Conservation (phyloP, 129 eudicot genomes). For the Lactuca sativa region DNA sequence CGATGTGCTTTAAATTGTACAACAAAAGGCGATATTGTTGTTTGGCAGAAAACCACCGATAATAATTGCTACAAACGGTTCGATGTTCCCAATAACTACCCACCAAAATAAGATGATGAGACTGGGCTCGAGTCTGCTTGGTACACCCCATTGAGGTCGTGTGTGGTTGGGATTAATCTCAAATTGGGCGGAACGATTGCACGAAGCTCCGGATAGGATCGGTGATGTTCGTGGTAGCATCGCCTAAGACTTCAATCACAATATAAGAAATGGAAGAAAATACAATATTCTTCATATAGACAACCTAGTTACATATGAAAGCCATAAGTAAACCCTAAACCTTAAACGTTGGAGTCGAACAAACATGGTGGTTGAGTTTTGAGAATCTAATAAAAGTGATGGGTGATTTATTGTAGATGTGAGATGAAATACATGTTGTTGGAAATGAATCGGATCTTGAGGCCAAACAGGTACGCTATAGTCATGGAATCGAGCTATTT, state of each 20-base stretch:
- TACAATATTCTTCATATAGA: conserved; percentile 93
- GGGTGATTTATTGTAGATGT: conserved; percentile 51
- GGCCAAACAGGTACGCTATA: conserved; percentile 78
- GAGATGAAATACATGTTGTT: conserved; percentile 85
- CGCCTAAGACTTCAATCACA: conserved; percentile 69
- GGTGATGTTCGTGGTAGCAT: conserved; percentile 73
- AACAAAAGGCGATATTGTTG: conserved; percentile 87
- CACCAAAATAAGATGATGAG: conserved; percentile 86
- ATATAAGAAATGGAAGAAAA: conserved; percentile 66
- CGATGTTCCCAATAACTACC: conserved; percentile 68
- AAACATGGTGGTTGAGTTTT: conserved; percentile 5
- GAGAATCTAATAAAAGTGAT: not conserved
- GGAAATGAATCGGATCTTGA: conserved; percentile 91
- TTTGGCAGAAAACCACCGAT: conserved; percentile 91
- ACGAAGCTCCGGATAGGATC: conserved; percentile 71
- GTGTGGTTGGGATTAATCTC: conserved; percentile 68
- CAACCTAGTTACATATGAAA: conserved; percentile 84
- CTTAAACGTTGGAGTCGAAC: not conserved
- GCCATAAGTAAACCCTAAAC: conserved; percentile 62
- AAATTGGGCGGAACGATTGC: conserved; percentile 81
- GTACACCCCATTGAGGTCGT: conserved; percentile 94
- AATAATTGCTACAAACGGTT: conserved; percentile 78
- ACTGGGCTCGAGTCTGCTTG: conserved; percentile 95
- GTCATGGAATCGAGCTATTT: conserved; percentile 74
- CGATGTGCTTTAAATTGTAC: conserved; percentile 87